phyloP scores from a whole-genome alignment of 73 alveolate species.

The Symbiodinium natans region DNA sequence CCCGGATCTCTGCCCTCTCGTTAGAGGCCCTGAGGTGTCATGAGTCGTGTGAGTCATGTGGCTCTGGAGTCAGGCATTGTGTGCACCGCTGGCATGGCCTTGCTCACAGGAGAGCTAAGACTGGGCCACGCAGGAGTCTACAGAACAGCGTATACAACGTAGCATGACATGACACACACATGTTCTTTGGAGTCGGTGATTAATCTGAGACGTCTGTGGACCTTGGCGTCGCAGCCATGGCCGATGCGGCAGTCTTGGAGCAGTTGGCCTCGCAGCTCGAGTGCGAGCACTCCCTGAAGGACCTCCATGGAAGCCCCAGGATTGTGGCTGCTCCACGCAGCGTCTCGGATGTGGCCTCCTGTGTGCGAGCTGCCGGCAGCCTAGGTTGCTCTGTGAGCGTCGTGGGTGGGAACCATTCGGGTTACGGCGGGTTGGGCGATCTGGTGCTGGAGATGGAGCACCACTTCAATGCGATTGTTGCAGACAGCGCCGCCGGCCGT shows the following conservation, averaged over 20 bases:
- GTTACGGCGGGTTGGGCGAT: background rate
- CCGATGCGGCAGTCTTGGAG: background rate
- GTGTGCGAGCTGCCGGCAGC: background rate
- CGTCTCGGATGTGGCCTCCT: constrained; percentile 19
- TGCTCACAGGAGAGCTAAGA: too few relatives aligned
- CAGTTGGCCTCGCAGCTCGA: background rate
- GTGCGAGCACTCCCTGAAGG: background rate
- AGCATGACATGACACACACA: too few relatives aligned
- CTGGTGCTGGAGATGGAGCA: constrained; percentile 70
- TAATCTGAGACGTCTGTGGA: too few relatives aligned
- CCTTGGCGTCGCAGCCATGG: background rate
- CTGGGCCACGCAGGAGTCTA: too few relatives aligned
- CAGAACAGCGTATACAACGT: too few relatives aligned
- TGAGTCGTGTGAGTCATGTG: too few relatives aligned
- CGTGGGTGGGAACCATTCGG: constrained; percentile 50
- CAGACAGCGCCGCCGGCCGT: background rate
- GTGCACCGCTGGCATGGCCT: too few relatives aligned
- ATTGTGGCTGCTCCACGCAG: background rate
- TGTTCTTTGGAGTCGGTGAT: too few relatives aligned
- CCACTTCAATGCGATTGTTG: constrained; percentile 28
- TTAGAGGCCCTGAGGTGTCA: too few relatives aligned
- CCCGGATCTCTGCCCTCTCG: too few relatives aligned
- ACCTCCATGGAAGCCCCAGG: background rate
- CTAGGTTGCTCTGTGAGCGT: constrained; percentile 56
- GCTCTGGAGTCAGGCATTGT: too few relatives aligned